Percentiles rank a stretch among this genome's conserved stretches.
These are phyloP conservation scores for Pholiota microspora DNA, from an alignment of 768 basidiomycete species.

Conservation along the genomic window DNA sequence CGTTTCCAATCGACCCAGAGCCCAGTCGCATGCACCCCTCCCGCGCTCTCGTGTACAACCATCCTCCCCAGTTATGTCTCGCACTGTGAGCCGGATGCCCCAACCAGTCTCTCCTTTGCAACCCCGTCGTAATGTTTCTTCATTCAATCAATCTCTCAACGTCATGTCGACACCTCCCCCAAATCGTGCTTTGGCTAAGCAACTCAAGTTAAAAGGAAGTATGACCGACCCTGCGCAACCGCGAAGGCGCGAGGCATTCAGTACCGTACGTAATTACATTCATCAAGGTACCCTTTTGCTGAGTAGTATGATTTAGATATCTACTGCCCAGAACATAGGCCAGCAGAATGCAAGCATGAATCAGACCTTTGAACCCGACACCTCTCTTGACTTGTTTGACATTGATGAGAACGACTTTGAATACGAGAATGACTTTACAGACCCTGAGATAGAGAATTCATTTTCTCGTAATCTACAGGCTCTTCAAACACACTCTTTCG, in stretches of 20 bases:
- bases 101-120: conserved; percentile 33
- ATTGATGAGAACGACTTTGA: conserved; percentile 73
- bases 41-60: conserved; percentile 29
- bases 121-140: conserved; percentile 26
- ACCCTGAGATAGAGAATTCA: conserved; percentile 32
- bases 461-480: conserved; percentile 33
- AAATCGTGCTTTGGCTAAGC: conserved; percentile 50
- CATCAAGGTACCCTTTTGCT: conserved; percentile 16
- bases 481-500: conserved; percentile 30
- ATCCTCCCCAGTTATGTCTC: conserved; percentile 34
- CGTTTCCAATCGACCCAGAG: conserved; percentile 52
- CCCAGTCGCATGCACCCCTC: conserved; percentile 52
- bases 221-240: conserved; percentile 68
- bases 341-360: conserved; percentile 29
- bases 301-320: conserved; percentile 23
- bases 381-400: conserved; percentile 61
- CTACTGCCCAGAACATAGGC: conserved; percentile 28
- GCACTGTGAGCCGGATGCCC: conserved; percentile 25
- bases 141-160: conserved; percentile 32
- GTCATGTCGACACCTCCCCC: conserved; percentile 67
- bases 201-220: conserved; percentile 66
- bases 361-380: conserved; percentile 36
- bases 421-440: conserved; percentile 37
- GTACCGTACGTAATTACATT: conserved; percentile 28
- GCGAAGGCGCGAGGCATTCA: conserved; percentile 43